Evolutionary conservation across 805 yeast genomes (phyloP).

Genomic region (Saccharomyces mikatae): DNA sequence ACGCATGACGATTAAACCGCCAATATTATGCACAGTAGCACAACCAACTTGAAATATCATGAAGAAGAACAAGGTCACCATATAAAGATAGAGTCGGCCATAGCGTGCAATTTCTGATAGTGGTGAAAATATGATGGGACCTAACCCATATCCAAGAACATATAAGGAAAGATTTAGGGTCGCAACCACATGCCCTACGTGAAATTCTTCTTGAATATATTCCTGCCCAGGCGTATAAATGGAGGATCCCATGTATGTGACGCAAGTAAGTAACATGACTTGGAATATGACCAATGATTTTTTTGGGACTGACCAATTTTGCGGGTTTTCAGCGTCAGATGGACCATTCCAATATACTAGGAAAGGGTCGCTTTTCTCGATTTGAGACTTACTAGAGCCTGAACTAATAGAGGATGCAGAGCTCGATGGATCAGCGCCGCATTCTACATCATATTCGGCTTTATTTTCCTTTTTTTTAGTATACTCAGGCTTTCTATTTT

Average conservation of each 20-base stretch:
- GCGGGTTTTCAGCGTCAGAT: slow-evolving; percentile 49
- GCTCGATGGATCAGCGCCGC: not conserved
- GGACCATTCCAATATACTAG: slow-evolving; percentile 21
- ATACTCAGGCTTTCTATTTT: not conserved
- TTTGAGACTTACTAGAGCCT: not conserved
- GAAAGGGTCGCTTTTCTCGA: slow-evolving; percentile 25
- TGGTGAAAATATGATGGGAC: slow-evolving; percentile 54
- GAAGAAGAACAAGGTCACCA: slow-evolving; percentile 40
- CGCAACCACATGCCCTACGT: slow-evolving; percentile 38
- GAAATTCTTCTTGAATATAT: slow-evolving; percentile 38
- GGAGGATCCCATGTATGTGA: slow-evolving; percentile 52
- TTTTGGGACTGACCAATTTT: slow-evolving; percentile 43
- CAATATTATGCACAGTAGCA: slow-evolving; percentile 44
- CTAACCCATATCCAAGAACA: slow-evolving; percentile 54
- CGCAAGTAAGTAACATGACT: slow-evolving; percentile 40
- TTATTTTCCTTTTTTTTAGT: not conserved
- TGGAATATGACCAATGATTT: slow-evolving; percentile 34
- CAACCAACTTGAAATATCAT: slow-evolving; percentile 48
- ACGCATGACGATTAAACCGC: slow-evolving; percentile 42
- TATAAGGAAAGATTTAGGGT: slow-evolving; percentile 46
- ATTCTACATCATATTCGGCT: not conserved
- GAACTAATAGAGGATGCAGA: not conserved
- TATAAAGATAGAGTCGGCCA: slow-evolving; percentile 47
- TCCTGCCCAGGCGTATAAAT: slow-evolving; percentile 45
- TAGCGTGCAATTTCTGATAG: slow-evolving; percentile 46